Percentiles rank a stretch among this genome's conserved stretches.
Evolutionary conservation across 78 protist species (phyloP).

Genomic region (Bigelowiella natans): DNA sequence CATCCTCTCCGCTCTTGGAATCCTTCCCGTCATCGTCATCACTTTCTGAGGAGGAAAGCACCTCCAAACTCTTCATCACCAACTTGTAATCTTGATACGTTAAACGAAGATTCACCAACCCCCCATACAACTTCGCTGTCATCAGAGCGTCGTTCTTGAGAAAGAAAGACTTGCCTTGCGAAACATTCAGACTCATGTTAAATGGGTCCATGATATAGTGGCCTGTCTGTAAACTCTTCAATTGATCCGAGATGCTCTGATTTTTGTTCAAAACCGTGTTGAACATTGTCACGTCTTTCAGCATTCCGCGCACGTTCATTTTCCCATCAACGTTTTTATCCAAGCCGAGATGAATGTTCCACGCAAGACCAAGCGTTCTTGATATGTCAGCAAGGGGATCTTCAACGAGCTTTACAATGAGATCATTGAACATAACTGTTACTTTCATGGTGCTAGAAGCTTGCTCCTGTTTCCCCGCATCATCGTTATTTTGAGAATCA

Average conservation of each 20-base stretch:
- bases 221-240: not conserved
- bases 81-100: not conserved
- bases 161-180: not conserved
- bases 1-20: no score
- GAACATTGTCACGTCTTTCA: not conserved
- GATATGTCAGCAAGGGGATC: not conserved
- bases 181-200: not conserved
- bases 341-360: not conserved
- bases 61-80: not conserved
- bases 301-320: not conserved
- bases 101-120: not conserved
- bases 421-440: not conserved
- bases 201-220: not conserved
- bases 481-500: no score
- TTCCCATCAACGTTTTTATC: not conserved
- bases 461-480: no score
- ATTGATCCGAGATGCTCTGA: not conserved
- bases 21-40: no score
- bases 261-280: not conserved
- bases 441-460: no score
- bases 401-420: not conserved
- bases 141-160: not conserved
- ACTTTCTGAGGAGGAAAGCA: no score
- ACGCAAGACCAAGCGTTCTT: not conserved
- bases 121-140: not conserved